phyloP scores from a whole-genome alignment of 2,329 filamentous ascomycete genomes.

The Daldinia sp. region DNA sequence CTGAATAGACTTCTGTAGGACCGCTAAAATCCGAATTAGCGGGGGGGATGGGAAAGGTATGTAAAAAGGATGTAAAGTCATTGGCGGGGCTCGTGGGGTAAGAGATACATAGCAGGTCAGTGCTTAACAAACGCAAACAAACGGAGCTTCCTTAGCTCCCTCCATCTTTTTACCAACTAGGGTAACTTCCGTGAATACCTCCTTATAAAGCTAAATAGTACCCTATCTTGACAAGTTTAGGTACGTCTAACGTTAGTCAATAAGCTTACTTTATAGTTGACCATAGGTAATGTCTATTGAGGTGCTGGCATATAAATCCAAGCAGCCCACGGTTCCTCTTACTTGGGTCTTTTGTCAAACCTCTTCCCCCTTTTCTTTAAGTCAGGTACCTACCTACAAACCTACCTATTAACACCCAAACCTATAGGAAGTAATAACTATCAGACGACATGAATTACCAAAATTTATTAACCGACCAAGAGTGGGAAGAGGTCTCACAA shows the following conservation, averaged over 20 bases:
- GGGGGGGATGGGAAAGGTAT: too few relatives aligned
- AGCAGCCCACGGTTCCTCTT: not conserved
- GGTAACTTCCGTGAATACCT: constrained; percentile 2
- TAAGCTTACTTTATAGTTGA: not conserved
- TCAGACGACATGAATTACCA: constrained; percentile 16
- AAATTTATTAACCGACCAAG: constrained; percentile 56
- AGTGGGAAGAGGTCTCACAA: constrained; percentile 65
- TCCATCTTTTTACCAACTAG: constrained; percentile 6
- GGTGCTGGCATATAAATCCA: not conserved
- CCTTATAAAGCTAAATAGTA: too few relatives aligned
- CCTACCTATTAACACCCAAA: not conserved
- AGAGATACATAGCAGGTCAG: constrained; percentile 7
- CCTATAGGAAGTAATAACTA: not conserved
- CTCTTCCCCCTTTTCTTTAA: not conserved
- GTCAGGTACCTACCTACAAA: not conserved
- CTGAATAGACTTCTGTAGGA: constrained; percentile 1
- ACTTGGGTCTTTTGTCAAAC: not conserved
- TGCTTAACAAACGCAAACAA: constrained; percentile 2
- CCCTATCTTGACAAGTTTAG: not conserved
- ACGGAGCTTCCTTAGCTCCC: not conserved
- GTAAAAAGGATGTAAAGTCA: not conserved
- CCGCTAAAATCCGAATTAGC: constrained; percentile 20
- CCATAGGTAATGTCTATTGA: not conserved
- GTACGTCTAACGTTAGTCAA: too few relatives aligned
- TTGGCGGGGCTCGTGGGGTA: constrained; percentile 12